A percentile compares a stretch with the other conserved stretches of the same genome.
Conservation (phyloP, 768 basidiomycete species). For the Botryobasidium botryosum region DNA sequence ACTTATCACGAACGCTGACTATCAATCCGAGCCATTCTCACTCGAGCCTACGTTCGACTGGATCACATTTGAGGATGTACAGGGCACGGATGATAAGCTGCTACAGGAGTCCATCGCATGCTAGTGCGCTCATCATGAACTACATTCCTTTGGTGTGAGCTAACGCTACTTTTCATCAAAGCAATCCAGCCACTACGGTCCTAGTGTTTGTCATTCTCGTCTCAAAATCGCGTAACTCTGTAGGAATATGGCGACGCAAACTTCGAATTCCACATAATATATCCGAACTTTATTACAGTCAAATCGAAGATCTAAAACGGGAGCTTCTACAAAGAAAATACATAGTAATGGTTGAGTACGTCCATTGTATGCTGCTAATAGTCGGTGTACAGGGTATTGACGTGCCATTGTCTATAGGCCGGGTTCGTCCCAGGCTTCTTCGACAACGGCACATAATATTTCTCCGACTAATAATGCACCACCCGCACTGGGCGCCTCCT, state of each 20-base stretch:
- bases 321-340: too few species aligned
- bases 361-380: too few species aligned
- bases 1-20: constrained; percentile 8
- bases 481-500: too few species aligned
- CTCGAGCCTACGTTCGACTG: constrained; percentile 8
- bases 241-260: constrained; percentile 11
- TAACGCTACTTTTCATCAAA: neutral
- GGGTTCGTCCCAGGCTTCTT: too few species aligned
- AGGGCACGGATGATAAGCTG: constrained; percentile 7
- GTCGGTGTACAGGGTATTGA: too few species aligned
- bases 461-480: too few species aligned
- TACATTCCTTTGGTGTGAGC: neutral
- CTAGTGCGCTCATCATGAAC: constrained; percentile 3
- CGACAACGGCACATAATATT: too few species aligned
- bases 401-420: too few species aligned
- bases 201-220: constrained; percentile 10
- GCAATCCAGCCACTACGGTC: constrained; percentile 9
- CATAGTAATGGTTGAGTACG: too few species aligned
- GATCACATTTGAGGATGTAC: constrained; percentile 7
- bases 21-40: neutral
- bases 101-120: constrained; percentile 9
- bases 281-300: too few species aligned
- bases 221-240: constrained; percentile 10
- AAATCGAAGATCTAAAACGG: too few species aligned
- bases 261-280: constrained; percentile 8